Conservation (phyloP, 2,329 filamentous ascomycete genomes). For the Colletotrichum plurivorum region DNA sequence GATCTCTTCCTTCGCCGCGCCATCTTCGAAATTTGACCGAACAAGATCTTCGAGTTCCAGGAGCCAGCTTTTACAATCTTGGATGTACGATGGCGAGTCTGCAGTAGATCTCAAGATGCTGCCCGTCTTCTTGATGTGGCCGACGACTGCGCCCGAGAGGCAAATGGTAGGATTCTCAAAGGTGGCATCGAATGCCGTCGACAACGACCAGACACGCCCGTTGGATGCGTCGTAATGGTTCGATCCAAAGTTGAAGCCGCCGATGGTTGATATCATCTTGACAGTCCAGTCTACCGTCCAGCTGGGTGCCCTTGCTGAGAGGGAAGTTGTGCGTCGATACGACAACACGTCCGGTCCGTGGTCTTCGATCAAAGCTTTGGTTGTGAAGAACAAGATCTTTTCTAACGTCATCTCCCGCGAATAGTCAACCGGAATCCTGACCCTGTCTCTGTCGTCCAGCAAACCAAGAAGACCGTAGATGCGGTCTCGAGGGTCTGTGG, state of each 20-base stretch:
- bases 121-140: neutral
- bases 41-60: constrained; percentile 8
- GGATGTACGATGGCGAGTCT: constrained; percentile 2
- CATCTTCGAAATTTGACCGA: neutral
- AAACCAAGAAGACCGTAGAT: constrained; percentile 23
- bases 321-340: neutral
- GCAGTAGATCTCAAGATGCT: neutral
- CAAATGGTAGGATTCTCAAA: neutral
- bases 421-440: constrained; percentile 17
- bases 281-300: constrained; percentile 16
- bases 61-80: constrained; percentile 5
- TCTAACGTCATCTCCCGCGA: constrained; percentile 13
- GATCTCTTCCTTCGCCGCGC: neutral
- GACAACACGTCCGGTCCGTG: constrained; percentile 12
- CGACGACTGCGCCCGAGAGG: neutral
- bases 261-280: constrained; percentile 23
- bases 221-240: constrained; percentile 11
- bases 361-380: constrained; percentile 11
- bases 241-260: neutral
- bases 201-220: neutral
- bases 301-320: constrained; percentile 2
- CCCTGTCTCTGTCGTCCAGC: constrained; percentile 2
- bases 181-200: neutral
- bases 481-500: constrained; percentile 14
- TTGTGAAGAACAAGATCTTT: constrained; percentile 8